phyloP scores from a whole-genome alignment of 2,329 filamentous ascomycete species.

The Penicillium sp. region DNA sequence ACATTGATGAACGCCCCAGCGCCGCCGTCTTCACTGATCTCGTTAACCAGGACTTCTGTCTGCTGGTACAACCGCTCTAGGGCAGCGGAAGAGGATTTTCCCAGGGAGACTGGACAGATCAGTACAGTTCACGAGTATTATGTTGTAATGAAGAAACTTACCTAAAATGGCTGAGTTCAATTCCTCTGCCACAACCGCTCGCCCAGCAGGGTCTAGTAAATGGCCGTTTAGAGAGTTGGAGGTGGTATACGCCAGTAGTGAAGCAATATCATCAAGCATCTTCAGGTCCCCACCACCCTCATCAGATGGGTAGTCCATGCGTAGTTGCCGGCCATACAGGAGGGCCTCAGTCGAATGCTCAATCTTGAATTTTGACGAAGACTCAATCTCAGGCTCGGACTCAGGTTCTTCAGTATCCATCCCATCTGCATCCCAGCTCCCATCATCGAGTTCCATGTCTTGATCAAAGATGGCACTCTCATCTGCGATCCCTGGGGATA shows the following conservation, averaged over 20 bases:
- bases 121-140: neutral
- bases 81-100: constrained; percentile 83
- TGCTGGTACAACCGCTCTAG: constrained; percentile 84
- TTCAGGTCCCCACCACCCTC: constrained; percentile 68
- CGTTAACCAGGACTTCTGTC: constrained; percentile 80
- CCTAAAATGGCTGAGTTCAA: constrained; percentile 89
- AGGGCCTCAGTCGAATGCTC: constrained; percentile 64
- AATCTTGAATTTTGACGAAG: constrained; percentile 50
- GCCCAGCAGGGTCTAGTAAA: constrained; percentile 72
- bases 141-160: constrained; percentile 46
- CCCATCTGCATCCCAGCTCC: constrained; percentile 43
- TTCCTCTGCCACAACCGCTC: constrained; percentile 83
- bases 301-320: constrained; percentile 74
- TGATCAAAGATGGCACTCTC: constrained; percentile 49
- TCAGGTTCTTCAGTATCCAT: constrained; percentile 58
- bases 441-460: constrained; percentile 58
- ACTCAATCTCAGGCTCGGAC: constrained; percentile 11
- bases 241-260: constrained; percentile 82
- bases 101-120: constrained; percentile 70
- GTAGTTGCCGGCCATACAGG: constrained; percentile 75
- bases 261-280: constrained; percentile 80
- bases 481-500: constrained; percentile 44
- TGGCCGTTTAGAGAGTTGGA: constrained; percentile 76
- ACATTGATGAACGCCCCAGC: constrained; percentile 81
- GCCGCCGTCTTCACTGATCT: constrained; percentile 75